phyloP scores from a whole-genome alignment of 2,329 filamentous ascomycete species.

The Ambrosiella xylebori region DNA sequence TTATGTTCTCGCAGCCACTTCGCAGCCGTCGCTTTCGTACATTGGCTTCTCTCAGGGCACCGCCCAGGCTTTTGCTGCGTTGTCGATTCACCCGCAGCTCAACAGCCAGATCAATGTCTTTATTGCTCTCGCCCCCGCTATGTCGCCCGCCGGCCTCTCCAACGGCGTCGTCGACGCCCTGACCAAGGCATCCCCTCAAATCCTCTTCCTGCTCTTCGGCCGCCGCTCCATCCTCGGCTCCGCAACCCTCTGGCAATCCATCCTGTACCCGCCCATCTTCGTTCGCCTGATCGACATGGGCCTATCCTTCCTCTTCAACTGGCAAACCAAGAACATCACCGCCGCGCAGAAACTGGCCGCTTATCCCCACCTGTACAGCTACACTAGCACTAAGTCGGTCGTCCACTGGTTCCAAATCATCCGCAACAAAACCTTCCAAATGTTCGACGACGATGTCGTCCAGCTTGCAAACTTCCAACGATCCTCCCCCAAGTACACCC shows the following conservation, averaged over 20 bases:
- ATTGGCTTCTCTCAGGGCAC: conserved; percentile 96
- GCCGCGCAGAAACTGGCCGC: conserved; percentile 81
- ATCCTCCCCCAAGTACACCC: conserved; percentile 70
- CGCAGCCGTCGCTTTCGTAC: conserved; percentile 74
- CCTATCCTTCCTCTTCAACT: conserved; percentile 72
- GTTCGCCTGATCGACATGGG: conserved; percentile 71
- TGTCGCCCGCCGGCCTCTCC: conserved; percentile 81
- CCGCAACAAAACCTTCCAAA: conserved; percentile 86
- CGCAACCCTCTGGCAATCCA: conserved; percentile 91
- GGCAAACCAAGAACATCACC: conserved; percentile 71
- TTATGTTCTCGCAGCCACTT: conserved; percentile 74
- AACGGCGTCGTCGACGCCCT: conserved; percentile 86
- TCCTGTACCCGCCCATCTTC: conserved; percentile 89
- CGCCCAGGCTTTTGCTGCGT: conserved; percentile 83
- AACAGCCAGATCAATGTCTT: conserved; percentile 93
- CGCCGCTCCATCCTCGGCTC: conserved; percentile 80
- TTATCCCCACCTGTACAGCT: conserved; percentile 91
- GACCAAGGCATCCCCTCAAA: conserved; percentile 80
- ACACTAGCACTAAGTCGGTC: conserved; percentile 88
- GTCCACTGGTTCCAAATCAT: conserved; percentile 99
- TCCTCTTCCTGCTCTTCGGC: conserved; percentile 85
- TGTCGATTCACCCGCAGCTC: conserved; percentile 80
- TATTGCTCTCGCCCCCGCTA: conserved; percentile 85
- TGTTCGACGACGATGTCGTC: conserved; percentile 91
- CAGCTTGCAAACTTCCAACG: conserved; percentile 31